Percentiles rank a stretch among this genome's conserved stretches.
Evolutionary conservation across 1,284 basidiomycete species (phyloP).

Genomic region (Boletus sp.): DNA sequence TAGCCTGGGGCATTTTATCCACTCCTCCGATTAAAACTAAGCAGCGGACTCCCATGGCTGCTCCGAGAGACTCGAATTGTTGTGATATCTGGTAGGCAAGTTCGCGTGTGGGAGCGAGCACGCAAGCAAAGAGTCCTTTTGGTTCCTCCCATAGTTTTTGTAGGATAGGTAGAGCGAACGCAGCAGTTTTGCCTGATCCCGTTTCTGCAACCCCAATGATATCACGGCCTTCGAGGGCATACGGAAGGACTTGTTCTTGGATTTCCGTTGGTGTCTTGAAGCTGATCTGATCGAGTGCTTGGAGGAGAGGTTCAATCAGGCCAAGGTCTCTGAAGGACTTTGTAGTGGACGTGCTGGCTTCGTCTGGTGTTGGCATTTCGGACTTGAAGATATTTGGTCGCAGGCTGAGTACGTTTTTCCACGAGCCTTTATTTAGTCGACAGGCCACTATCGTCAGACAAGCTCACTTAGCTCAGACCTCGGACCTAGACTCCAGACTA

Average conservation of each 20-base stretch:
- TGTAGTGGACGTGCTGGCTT: slow-evolving; percentile 56
- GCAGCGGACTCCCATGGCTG: slow-evolving; percentile 91
- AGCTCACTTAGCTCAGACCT: not conserved
- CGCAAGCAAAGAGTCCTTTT: slow-evolving; percentile 89
- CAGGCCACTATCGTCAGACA: not conserved
- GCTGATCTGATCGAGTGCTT: slow-evolving; percentile 80
- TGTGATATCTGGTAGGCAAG: slow-evolving; percentile 98
- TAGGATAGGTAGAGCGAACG: slow-evolving; percentile 94
- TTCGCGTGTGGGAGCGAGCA: slow-evolving; percentile 96
- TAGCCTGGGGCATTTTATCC: slow-evolving; percentile 91
- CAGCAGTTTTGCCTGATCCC: slow-evolving; percentile 97
- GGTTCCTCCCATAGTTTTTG: slow-evolving; percentile 98
- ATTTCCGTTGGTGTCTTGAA: slow-evolving; percentile 93
- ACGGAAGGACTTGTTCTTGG: slow-evolving; percentile 86
- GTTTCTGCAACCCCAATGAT: slow-evolving; percentile 98
- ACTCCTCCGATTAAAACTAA: slow-evolving; percentile 95
- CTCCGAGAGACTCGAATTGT: slow-evolving; percentile 92
- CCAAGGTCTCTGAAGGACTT: slow-evolving; percentile 73
- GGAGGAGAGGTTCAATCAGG: slow-evolving; percentile 85
- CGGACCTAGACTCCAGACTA: not conserved
- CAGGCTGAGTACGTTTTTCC: slow-evolving; percentile 16
- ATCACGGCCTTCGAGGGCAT: slow-evolving; percentile 88
- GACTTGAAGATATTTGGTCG: not conserved
- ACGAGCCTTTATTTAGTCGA: slow-evolving; percentile 7
- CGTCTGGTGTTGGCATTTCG: slow-evolving; percentile 54